These are phyloP conservation scores for Russula brevipes DNA, from an alignment of 768 basidiomycete genomes.

Conservation along the genomic window DNA sequence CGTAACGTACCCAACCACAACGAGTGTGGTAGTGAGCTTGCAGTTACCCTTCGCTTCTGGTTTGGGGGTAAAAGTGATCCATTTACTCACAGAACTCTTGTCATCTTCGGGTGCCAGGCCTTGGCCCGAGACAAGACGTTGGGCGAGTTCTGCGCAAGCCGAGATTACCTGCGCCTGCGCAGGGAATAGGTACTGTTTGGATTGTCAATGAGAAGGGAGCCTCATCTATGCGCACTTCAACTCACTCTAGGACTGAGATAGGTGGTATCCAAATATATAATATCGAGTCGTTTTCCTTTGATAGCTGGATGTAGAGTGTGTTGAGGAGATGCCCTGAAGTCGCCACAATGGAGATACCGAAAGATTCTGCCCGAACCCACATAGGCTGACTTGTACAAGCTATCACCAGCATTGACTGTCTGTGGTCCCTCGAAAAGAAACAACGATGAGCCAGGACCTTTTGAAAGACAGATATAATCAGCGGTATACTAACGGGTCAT, in stretches of 20 bases:
- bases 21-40: conserved; percentile 41
- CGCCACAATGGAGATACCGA: conserved; percentile 94
- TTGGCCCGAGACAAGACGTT: conserved; percentile 45
- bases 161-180: conserved; percentile 92
- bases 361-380: conserved; percentile 68
- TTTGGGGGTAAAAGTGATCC: conserved; percentile 38
- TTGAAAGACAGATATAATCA: neutral
- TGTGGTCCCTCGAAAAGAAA: conserved; percentile 93
- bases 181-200: conserved; percentile 81
- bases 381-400: conserved; percentile 60
- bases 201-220: neutral
- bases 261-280: conserved; percentile 93
- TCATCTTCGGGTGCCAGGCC: conserved; percentile 29
- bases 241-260: conserved; percentile 80
- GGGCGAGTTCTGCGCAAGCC: conserved; percentile 84
- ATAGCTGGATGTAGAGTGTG: conserved; percentile 84
- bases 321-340: conserved; percentile 83
- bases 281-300: conserved; percentile 74
- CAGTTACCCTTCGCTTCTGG: conserved; percentile 35
- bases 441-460: conserved; percentile 82
- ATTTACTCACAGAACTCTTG: conserved; percentile 44
- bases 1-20: conserved; percentile 64
- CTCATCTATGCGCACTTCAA: neutral
- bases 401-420: conserved; percentile 85
- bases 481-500: neutral